Evolutionary conservation across 164 flowering plant species (phyloP).

Genomic region (Aristolochia californica): DNA sequence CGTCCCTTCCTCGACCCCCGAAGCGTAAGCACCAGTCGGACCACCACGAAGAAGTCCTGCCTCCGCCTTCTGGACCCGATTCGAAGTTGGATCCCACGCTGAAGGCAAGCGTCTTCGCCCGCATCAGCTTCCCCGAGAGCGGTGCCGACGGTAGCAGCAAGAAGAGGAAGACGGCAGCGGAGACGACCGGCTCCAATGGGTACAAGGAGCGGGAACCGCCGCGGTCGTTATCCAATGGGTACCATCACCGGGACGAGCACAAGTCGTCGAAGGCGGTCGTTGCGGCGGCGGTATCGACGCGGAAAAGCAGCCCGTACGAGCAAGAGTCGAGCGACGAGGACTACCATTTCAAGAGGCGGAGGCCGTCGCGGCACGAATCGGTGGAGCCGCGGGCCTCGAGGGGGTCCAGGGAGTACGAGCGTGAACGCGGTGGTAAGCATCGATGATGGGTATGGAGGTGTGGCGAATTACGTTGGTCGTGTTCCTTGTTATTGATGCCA

Average conservation of each 20-base stretch:
- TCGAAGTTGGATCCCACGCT: slow-evolving; percentile 27
- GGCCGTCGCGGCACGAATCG: slow-evolving; percentile 55
- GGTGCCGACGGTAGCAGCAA: slow-evolving; percentile 23
- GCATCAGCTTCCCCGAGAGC: slow-evolving; percentile 65
- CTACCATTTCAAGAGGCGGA: slow-evolving; percentile 64
- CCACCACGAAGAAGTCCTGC: slow-evolving; percentile 4
- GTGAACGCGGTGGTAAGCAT: slow-evolving; percentile 13
- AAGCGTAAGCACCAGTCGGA: slow-evolving; percentile 1
- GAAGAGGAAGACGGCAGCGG: slow-evolving; percentile 34
- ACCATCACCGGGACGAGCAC: not conserved
- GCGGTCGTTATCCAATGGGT: not conserved
- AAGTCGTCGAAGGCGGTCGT: not conserved
- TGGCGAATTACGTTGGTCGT: too few species aligned
- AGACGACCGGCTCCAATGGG: slow-evolving; percentile 24
- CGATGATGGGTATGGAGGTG: not conserved
- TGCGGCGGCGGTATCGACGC: not conserved
- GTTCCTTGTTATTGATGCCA: too few species aligned
- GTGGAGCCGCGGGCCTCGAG: slow-evolving; percentile 28
- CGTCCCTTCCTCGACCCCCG: slow-evolving; percentile 1
- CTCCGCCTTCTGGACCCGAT: slow-evolving; percentile 1
- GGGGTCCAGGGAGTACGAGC: slow-evolving; percentile 36
- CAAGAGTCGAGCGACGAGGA: slow-evolving; percentile 78
- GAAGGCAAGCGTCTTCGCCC: slow-evolving; percentile 76
- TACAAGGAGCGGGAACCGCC: slow-evolving; percentile 25
- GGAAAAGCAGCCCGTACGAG: slow-evolving; percentile 15